A percentile compares a stretch with the other conserved stretches of the same genome.
These are phyloP conservation scores for Boletus barrowsii DNA, from an alignment of 768 basidiomycete genomes.

Conservation along the genomic window DNA sequence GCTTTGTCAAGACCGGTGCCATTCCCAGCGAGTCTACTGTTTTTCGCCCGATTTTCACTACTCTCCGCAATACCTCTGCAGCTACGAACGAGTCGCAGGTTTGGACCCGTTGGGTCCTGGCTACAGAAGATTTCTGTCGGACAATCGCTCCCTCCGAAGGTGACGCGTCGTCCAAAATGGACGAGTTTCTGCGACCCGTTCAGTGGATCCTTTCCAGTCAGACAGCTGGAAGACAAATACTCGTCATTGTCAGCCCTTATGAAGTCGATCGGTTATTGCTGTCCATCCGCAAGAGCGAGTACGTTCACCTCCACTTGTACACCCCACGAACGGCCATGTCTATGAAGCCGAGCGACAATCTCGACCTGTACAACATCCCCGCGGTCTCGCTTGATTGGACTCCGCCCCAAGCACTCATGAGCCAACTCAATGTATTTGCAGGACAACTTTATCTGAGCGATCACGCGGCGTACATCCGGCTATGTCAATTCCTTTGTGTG, in stretches of 20 bases:
- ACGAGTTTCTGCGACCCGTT: slow-evolving; percentile 38
- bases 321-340: slow-evolving; percentile 34
- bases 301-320: slow-evolving; percentile 42
- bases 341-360: slow-evolving; percentile 37
- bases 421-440: slow-evolving; percentile 42
- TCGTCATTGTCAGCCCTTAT: slow-evolving; percentile 40
- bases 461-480: slow-evolving; percentile 28
- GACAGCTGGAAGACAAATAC: slow-evolving; percentile 21
- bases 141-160: neutral
- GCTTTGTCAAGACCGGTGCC: slow-evolving; percentile 25
- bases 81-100: slow-evolving; percentile 13
- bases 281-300: slow-evolving; percentile 30
- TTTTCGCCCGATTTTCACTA: slow-evolving; percentile 21
- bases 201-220: slow-evolving; percentile 43
- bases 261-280: slow-evolving; percentile 40
- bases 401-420: slow-evolving; percentile 12
- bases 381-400: slow-evolving; percentile 15
- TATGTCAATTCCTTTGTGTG: slow-evolving; percentile 39
- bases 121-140: slow-evolving; percentile 14
- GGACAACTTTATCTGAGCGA: slow-evolving; percentile 43
- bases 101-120: slow-evolving; percentile 18
- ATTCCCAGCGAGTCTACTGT: slow-evolving; percentile 10
- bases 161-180: slow-evolving; percentile 2
- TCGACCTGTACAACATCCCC: slow-evolving; percentile 23
- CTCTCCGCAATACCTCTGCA: slow-evolving; percentile 8